phyloP scores from a whole-genome alignment of 2,329 filamentous ascomycete genomes.

The Trichoderma simmonsii region DNA sequence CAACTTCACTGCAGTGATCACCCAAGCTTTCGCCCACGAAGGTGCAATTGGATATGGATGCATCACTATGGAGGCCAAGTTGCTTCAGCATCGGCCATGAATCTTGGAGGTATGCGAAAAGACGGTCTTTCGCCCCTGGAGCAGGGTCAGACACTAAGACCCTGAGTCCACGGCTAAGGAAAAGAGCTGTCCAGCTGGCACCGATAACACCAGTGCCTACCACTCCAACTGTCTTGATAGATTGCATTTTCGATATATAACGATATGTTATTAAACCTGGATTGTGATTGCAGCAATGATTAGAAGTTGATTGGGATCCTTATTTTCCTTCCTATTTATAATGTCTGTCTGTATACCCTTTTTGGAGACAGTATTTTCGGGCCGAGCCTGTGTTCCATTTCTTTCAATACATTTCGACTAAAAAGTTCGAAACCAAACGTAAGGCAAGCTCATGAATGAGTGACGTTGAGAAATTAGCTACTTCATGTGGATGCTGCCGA shows the following conservation, averaged over 20 bases:
- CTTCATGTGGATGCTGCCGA: no score
- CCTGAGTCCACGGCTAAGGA: not conserved
- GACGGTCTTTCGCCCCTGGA: not conserved
- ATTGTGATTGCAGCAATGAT: no score
- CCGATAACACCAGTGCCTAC: not conserved
- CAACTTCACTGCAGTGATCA: not conserved
- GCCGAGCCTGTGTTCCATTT: no score
- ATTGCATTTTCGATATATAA: not conserved
- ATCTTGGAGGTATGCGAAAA: not conserved
- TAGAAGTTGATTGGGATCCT: no score
- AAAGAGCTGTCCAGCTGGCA: not conserved
- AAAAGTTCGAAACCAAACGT: no score
- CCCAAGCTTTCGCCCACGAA: not conserved
- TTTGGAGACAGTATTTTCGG: no score
- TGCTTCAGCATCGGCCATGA: not conserved
- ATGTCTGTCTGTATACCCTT: no score
- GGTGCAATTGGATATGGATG: not conserved
- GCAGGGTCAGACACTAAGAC: not conserved
- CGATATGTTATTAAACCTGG: no score
- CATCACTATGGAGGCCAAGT: not conserved
- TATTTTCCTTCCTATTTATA: no score
- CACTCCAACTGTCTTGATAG: not conserved
- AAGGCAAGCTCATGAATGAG: no score
- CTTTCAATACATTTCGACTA: no score
- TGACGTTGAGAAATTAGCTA: no score